phyloP scores from a whole-genome alignment of 208 protist species.

The Angomonas ambiguus region DNA sequence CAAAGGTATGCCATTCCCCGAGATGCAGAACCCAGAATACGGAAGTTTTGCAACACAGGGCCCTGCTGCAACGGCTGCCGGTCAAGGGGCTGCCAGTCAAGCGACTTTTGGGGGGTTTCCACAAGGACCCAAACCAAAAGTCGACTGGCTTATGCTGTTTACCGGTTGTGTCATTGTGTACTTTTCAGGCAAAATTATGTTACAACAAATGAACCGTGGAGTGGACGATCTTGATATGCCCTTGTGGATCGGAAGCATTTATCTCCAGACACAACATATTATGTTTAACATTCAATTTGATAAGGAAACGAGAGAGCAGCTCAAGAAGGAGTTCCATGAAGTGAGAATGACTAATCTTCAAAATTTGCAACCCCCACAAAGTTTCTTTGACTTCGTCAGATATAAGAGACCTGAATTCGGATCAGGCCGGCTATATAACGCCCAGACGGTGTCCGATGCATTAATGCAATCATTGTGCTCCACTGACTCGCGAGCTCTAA shows the following conservation, averaged over 20 bases:
- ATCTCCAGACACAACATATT: slow-evolving; percentile 59
- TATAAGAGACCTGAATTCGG: slow-evolving; percentile 48
- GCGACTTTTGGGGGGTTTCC: slow-evolving; percentile 16
- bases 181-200: slow-evolving; percentile 51
- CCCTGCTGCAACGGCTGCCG: slow-evolving; percentile 12
- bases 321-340: slow-evolving; percentile 44
- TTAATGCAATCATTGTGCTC: slow-evolving; percentile 32
- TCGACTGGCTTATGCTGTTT: slow-evolving; percentile 66
- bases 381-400: slow-evolving; percentile 65
- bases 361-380: slow-evolving; percentile 31
- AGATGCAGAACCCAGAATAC: slow-evolving; percentile 41
- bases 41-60: slow-evolving; percentile 50
- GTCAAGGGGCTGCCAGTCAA: slow-evolving; percentile 17
- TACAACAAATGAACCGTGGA: slow-evolving; percentile 31
- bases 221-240: slow-evolving; percentile 43
- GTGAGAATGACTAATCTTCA: slow-evolving; percentile 9
- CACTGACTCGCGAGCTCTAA: slow-evolving; percentile 27
- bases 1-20: slow-evolving; percentile 40
- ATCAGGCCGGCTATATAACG: slow-evolving; percentile 35
- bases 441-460: slow-evolving; percentile 27
- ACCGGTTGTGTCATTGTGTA: slow-evolving; percentile 49
- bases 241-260: slow-evolving; percentile 51
- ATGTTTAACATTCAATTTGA: slow-evolving; percentile 71
- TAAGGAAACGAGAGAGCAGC: slow-evolving; percentile 26
- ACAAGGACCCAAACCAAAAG: slow-evolving; percentile 14